Base-by-base conservation (phyloP, 768 basidiomycete species). In the Agrocybe praecox region DNA sequence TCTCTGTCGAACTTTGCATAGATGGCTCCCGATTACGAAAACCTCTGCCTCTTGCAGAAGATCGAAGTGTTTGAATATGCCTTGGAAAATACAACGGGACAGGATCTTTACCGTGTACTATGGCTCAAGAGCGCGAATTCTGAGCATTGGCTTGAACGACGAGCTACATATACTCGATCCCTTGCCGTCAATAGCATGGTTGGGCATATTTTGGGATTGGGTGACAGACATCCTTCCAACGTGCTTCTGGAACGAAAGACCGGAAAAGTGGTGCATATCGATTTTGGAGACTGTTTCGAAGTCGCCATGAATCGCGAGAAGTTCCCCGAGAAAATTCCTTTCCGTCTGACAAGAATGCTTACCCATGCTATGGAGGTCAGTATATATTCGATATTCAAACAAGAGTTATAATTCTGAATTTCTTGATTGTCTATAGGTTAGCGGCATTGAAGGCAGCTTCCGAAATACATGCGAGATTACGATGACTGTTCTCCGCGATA, bases 1-100 rank as follows among this genome's bases (percentile, higher is more conserved):
- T 47, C 53, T 58, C 29, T 52, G 36, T 43, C 14, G 45, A 7
- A 29, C 51, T 34, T 24, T 23, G n/a, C 11, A 22, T 62, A 98
- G 95, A 98, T 98, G 96, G 97, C 97, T 9, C 96, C 97, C 10
- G 96, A 98, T 68, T 99, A 98, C 71, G 96, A 98, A 71, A 92
- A 89, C 65, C 77, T 98, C 26, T 94, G 90, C 26, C 78, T 98
- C 5, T 82, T 99, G 49, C 96, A 99, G 70, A 99, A 99, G 77
- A 92, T 99, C 40, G 97, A 99, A 69, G 97, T 99, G 2, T 99
- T 99, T 74, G 95, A 98, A 72, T 98, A 98, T 64, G 96, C 97
- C 6, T 80, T 98, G 44, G 96, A 98, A 72, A 98, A 98, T 66
- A 98, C 97, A 1, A 98, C 95, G 0, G 97, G 97, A 1, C 97